Conservation (phyloP, 495 filamentous ascomycete species). For the Podospora pseudoanserina region DNA sequence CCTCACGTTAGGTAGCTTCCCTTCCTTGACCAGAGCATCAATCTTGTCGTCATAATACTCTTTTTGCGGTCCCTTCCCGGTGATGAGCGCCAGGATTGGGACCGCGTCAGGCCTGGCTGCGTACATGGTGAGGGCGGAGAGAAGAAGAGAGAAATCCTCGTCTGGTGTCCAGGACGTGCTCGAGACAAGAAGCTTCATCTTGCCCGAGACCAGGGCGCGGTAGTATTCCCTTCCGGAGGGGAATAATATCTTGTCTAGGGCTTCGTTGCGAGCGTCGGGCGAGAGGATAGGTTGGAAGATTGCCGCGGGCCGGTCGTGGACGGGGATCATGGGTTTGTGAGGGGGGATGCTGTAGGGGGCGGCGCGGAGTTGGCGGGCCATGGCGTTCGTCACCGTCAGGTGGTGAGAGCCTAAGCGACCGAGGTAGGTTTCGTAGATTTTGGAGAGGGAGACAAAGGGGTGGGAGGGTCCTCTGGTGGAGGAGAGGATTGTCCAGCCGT, state of each 20-base stretch:
- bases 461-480: slow-evolving; percentile 61
- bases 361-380: slow-evolving; percentile 66
- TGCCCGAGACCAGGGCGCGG: slow-evolving; percentile 49
- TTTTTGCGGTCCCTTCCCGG: slow-evolving; percentile 85
- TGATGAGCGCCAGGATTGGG: slow-evolving; percentile 72
- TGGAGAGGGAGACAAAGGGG: slow-evolving; percentile 71
- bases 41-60: slow-evolving; percentile 68
- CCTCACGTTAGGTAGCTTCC: slow-evolving; percentile 61
- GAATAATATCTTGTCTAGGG: slow-evolving; percentile 37
- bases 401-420: slow-evolving; percentile 66
- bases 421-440: slow-evolving; percentile 70
- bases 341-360: slow-evolving; percentile 58
- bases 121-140: slow-evolving; percentile 77
- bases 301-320: slow-evolving; percentile 84
- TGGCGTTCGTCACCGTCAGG: slow-evolving; percentile 84
- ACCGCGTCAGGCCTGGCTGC: slow-evolving; percentile 43
- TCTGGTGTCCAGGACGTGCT: slow-evolving; percentile 96
- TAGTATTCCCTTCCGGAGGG: slow-evolving; percentile 59
- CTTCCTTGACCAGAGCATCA: slow-evolving; percentile 50
- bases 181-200: slow-evolving; percentile 70
- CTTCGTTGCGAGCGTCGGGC: slow-evolving; percentile 40
- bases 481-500: slow-evolving; percentile 91
- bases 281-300: slow-evolving; percentile 70
- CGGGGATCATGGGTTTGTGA: slow-evolving; percentile 53
- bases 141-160: slow-evolving; percentile 87